A percentile compares a stretch with the other conserved stretches of the same genome.
These are phyloP conservation scores for Ceratopteris richardii DNA, from an alignment of 75 land plant species.

Conservation along the genomic window DNA sequence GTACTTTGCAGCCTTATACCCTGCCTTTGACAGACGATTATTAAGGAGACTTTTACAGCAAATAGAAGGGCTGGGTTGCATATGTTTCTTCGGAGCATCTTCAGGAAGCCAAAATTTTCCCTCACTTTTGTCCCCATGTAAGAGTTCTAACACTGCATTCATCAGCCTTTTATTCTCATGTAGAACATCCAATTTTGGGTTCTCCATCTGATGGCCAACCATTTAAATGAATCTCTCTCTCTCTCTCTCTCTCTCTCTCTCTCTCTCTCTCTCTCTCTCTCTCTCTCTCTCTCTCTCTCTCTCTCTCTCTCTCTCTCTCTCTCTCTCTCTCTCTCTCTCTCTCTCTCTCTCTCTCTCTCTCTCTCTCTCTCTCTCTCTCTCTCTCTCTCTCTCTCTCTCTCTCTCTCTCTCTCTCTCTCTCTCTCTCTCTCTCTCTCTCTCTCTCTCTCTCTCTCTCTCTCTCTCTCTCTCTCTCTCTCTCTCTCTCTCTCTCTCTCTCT, in stretches of 20 bases:
- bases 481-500: too few relatives aligned
- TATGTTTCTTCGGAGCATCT: background rate
- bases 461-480: too few relatives aligned
- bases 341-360: too few relatives aligned
- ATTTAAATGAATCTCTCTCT: background rate
- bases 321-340: background rate
- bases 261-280: background rate
- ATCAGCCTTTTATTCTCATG: constrained; percentile 41
- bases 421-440: too few relatives aligned
- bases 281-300: background rate
- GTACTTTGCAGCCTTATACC: constrained; percentile 62
- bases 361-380: too few relatives aligned
- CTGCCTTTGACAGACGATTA: constrained; percentile 50
- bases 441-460: too few relatives aligned
- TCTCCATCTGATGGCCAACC: constrained; percentile 33
- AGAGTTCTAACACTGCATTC: constrained; percentile 56
- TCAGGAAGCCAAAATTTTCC: constrained; percentile 62
- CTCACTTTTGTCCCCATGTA: constrained; percentile 63
- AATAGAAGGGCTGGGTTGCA: constrained; percentile 27
- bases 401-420: too few relatives aligned
- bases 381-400: too few relatives aligned
- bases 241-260: background rate
- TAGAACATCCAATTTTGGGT: constrained; percentile 50
- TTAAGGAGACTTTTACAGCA: constrained; percentile 66
- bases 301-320: background rate